A percentile compares a stretch with the other conserved stretches of the same genome.
Evolutionary conservation across 345 rosid genomes (phyloP).

Genomic region (Litchi chinensis): DNA sequence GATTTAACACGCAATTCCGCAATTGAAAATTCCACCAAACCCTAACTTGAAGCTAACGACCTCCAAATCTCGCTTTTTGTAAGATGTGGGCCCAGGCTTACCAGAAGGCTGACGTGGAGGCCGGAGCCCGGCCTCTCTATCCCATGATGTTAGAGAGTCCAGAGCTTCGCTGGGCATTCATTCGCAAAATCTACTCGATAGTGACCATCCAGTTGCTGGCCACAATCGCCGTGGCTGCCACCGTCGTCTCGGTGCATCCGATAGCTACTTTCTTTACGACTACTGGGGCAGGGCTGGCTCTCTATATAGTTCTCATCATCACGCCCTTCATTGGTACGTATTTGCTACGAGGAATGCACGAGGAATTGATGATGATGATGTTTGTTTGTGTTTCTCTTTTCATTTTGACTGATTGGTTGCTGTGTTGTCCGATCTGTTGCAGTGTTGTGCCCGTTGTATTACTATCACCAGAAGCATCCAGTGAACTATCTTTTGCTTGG

Average conservation of each 20-base stretch:
- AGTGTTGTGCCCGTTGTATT: slow-evolving; percentile 80
- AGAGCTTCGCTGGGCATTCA: slow-evolving; percentile 89
- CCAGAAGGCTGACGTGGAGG: slow-evolving; percentile 66
- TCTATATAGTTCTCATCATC: slow-evolving; percentile 72
- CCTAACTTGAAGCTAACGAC: background rate
- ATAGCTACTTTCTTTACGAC: slow-evolving; percentile 69
- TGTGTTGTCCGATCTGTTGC: slow-evolving; percentile 22
- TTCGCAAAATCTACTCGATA: slow-evolving; percentile 82
- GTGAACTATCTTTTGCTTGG: slow-evolving; percentile 76
- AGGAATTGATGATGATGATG: background rate
- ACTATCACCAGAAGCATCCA: slow-evolving; percentile 89
- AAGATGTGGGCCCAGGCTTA: slow-evolving; percentile 57
- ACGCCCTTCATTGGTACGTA: slow-evolving; percentile 71
- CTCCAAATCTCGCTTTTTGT: too few relatives aligned
- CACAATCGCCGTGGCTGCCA: slow-evolving; percentile 77
- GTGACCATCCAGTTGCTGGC: slow-evolving; percentile 66
- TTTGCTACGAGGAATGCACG: too few relatives aligned
- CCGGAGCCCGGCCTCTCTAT: slow-evolving; percentile 68
- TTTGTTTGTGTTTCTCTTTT: background rate
- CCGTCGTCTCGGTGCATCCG: slow-evolving; percentile 65
- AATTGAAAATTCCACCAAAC: background rate
- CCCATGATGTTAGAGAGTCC: slow-evolving; percentile 91
- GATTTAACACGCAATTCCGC: background rate
- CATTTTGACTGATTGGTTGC: background rate
- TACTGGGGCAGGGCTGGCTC: slow-evolving; percentile 65